These are phyloP conservation scores for Fonsecaea erecta DNA, from an alignment of 2,329 filamentous ascomycete genomes.

Conservation along the genomic window DNA sequence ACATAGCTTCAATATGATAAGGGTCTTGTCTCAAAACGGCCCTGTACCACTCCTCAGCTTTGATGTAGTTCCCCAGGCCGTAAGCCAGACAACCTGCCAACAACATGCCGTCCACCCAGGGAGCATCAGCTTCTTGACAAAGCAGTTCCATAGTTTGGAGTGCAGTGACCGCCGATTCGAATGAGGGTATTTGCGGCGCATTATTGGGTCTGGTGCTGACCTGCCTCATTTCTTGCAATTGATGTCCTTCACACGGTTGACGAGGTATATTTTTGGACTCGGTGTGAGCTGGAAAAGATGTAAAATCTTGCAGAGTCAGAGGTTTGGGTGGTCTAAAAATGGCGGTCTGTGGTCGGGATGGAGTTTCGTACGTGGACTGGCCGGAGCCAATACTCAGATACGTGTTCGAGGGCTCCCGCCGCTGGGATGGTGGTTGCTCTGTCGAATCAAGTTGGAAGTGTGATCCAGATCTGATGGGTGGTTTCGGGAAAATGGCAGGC, in stretches of 20 bases:
- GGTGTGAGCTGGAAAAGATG: slow-evolving; percentile 1
- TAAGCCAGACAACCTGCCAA: slow-evolving; percentile 91
- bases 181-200: slow-evolving; percentile 15
- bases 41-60: slow-evolving; percentile 60
- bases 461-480: slow-evolving; percentile 61
- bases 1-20: slow-evolving; percentile 85
- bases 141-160: slow-evolving; percentile 73
- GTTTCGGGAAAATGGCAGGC: slow-evolving; percentile 65
- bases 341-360: slow-evolving; percentile 35
- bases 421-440: slow-evolving; percentile 32
- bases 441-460: slow-evolving; percentile 50
- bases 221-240: slow-evolving; percentile 11
- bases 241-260: slow-evolving; percentile 18
- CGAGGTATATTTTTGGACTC: slow-evolving; percentile 1
- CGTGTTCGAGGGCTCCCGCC: slow-evolving; percentile 44
- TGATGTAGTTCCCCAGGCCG: slow-evolving; percentile 80
- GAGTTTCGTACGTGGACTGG: slow-evolving; percentile 24
- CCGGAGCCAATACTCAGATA: slow-evolving; percentile 39
- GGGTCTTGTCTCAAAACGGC: slow-evolving; percentile 63
- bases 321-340: slow-evolving; percentile 29
- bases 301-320: slow-evolving; percentile 6
- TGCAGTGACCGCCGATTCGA: slow-evolving; percentile 62
- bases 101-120: slow-evolving; percentile 92
- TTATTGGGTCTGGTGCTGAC: background rate
- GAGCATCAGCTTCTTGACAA: slow-evolving; percentile 79